Evolutionary conservation across 2,329 filamentous ascomycete species (phyloP), one percentile per base, ranked within the genome.

Genomic region (Sporothrix brunneoviolacea): DNA sequence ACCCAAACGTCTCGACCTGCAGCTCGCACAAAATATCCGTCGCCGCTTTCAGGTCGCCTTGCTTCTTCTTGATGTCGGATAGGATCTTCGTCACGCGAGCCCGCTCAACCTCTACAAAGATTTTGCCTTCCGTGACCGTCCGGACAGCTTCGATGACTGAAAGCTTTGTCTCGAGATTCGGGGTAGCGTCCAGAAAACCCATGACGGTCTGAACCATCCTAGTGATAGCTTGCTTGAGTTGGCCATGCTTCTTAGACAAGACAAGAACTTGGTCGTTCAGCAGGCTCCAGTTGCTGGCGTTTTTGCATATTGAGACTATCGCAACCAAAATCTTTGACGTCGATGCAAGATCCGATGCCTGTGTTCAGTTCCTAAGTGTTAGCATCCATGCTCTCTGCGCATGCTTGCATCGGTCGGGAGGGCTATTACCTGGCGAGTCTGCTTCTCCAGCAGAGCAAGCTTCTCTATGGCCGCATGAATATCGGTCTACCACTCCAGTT

Each of bases 141-240:
- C 93, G 83, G 62, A 98, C 70, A 1, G 91, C 94, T 71, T 98
- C 91, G 63, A 98, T 98, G 53, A 95, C 83, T 19, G 88, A 86
- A 51, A 98, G 76, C 74, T 97, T 98, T 32, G 83, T 90, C 60
- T 96, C 90, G 54, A 88, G 64, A 62, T 82, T 86, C 30, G 93
- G 90, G 19, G 90, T 90, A 41, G 86, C 82, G 64, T 95, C 86
- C 63, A 98, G 72, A 69, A 97, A 96, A 54, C 75, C 78, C 84
- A 98, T 95, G 56, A 95, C 90, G 42, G 84, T 86, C 76, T 98
- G 93, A 54, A 98, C 91, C 93, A 98, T 98, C 76, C 91, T 93
- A 62, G 93, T 97, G 63, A 91, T 93, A 64, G 93, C 93, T 72
- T 97, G 93, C 72, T 98, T 98, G 65, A 98, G 90, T 75, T 98